Base-by-base conservation (phyloP, 768 basidiomycete genomes). In the Lactarius tabidus region DNA sequence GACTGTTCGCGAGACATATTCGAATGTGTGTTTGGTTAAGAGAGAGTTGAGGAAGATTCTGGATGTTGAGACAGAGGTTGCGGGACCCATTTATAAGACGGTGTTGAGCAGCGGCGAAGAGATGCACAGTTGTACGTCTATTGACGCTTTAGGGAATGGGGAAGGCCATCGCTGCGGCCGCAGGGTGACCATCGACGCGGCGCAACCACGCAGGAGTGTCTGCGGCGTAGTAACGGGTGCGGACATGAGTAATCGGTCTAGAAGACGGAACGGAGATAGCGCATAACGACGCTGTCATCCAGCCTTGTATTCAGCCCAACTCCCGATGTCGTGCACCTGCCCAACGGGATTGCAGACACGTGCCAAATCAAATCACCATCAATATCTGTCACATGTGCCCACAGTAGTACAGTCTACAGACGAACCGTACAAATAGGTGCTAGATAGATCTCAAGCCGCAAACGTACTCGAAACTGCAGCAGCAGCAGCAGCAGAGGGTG, bases 391-490 rank as follows among this genome's bases (percentile, higher is more conserved):
- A n/a, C n/a, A n/a, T n/a, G n/a, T n/a, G n/a, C n/a, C n/a, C n/a
- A n/a, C n/a, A n/a, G n/a, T n/a, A n/a, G n/a, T n/a, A n/a, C n/a
- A n/a, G n/a, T n/a, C n/a, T n/a, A n/a, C n/a, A n/a, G n/a, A n/a
- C n/a, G n/a, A n/a, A n/a, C n/a, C n/a, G 23, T 5, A 59, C 57
- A 31, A 28, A 65, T 28, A 38, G 38, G 5, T 20, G 18, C 8
- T 20, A 51, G 9, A 54, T n/a, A 51, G 20, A 31, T 23, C 56
- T 66, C 65, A 66, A 35, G 61, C 15, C 26, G 62, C 57, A 57
- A 62, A 23, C 2, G 54, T 39, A n/a, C 28, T 59, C 23, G 57
- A 57, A 9, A 66, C 39, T 2, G 36, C 15, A 18, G 28, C 26
- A 28, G 45, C 23, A 23, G 48, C 6, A 2, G 26, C n/a, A 51